Conservation (phyloP, 768 basidiomycete species). For the Tulasnella sp. region DNA sequence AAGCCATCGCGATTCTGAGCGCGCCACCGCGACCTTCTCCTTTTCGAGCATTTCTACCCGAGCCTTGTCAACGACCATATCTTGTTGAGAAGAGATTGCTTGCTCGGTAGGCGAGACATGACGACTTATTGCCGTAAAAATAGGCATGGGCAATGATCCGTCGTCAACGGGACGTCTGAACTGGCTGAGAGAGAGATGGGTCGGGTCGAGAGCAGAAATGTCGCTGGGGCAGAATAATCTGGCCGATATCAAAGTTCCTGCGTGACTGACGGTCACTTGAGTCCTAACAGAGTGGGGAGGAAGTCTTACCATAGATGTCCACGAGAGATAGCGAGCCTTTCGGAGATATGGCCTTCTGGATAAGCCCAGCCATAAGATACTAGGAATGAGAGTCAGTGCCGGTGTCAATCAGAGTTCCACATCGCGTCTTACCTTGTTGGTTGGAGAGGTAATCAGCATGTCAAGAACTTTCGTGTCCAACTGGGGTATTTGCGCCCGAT, state of each 20-base stretch:
- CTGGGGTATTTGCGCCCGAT: conserved; percentile 22
- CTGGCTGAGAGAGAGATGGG: conserved; percentile 20
- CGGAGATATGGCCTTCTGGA: conserved; percentile 20
- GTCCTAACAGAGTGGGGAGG: background rate
- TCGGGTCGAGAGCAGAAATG: conserved; percentile 16
- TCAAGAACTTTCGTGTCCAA: conserved; percentile 21
- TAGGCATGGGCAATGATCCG: conserved; percentile 22
- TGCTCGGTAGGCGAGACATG: conserved; percentile 6
- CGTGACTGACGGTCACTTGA: background rate
- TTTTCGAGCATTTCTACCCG: conserved; percentile 7
- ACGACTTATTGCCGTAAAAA: conserved; percentile 22
- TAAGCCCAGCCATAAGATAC: conserved; percentile 21
- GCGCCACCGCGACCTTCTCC: conserved; percentile 13
- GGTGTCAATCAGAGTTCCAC: background rate
- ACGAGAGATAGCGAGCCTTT: conserved; percentile 20
- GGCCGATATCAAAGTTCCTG: conserved; percentile 22
- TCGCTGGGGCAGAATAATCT: conserved; percentile 22
- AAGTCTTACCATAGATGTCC: conserved; percentile 17
- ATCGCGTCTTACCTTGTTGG: conserved; percentile 17
- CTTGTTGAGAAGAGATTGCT: background rate
- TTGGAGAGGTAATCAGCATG: conserved; percentile 19
- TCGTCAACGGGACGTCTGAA: conserved; percentile 19
- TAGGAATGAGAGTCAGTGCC: background rate
- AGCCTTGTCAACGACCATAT: conserved; percentile 15
- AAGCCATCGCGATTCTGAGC: conserved; percentile 17